Conservation (phyloP, 257 asterid species). For the Solanum acaule region DNA sequence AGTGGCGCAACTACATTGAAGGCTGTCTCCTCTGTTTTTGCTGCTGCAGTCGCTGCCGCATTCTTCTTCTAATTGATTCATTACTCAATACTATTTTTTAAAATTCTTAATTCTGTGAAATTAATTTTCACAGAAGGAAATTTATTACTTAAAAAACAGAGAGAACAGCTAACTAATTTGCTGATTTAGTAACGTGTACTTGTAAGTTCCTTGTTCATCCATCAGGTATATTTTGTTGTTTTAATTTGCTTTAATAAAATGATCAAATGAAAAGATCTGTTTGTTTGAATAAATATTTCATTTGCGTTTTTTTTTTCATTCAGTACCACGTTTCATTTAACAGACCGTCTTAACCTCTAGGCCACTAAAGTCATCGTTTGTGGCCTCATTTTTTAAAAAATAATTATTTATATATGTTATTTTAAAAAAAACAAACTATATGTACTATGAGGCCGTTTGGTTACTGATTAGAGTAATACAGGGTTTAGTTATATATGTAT, state of each 20-base stretch:
- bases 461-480: no score
- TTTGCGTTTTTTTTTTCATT: not conserved
- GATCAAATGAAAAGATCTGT: not conserved
- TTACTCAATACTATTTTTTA: not conserved
- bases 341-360: no score
- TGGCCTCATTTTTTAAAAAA: no score
- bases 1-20: slow-evolving; percentile 30
- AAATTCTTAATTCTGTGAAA: not conserved
- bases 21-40: slow-evolving; percentile 27
- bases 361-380: no score
- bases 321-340: no score
- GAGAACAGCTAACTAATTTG: not conserved
- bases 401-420: no score
- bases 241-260: not conserved
- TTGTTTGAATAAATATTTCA: not conserved
- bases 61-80: slow-evolving; percentile 17
- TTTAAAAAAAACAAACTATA: no score
- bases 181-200: not conserved
- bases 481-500: no score
- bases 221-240: not conserved
- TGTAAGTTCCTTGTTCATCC: not conserved
- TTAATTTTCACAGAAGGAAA: no score
- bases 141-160: not conserved
- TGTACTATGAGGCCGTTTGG: no score
- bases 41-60: slow-evolving; percentile 33